These are phyloP conservation scores for Nemania diffusa DNA, from an alignment of 2,329 filamentous ascomycete genomes.

Conservation along the genomic window DNA sequence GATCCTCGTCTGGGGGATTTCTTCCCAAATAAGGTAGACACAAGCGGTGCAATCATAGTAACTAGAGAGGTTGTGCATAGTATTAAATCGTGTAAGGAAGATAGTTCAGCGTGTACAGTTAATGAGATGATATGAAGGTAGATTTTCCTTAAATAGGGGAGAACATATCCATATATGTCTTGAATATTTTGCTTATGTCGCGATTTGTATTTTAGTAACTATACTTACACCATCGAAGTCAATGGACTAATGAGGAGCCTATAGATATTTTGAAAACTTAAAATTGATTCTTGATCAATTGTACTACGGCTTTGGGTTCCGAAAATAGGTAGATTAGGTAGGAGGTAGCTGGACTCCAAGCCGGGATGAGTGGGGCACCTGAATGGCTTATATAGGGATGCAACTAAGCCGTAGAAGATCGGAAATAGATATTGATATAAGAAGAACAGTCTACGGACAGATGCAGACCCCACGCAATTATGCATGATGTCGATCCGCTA, in stretches of 20 bases:
- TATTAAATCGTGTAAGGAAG: constrained; percentile 18
- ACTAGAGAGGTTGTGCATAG: constrained; percentile 33
- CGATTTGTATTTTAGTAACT: background rate
- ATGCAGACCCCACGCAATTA: background rate
- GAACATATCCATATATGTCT: background rate
- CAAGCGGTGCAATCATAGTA: constrained; percentile 35
- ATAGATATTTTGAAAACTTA: too few relatives aligned
- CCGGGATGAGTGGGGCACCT: too few relatives aligned
- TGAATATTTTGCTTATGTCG: background rate
- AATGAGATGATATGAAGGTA: background rate
- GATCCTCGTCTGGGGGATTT: constrained; percentile 36
- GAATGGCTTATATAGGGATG: too few relatives aligned
- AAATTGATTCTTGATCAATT: too few relatives aligned
- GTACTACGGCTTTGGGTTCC: too few relatives aligned
- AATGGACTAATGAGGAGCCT: too few relatives aligned
- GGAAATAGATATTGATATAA: background rate
- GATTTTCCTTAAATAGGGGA: background rate
- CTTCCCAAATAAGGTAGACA: constrained; percentile 35
- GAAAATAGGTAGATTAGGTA: too few relatives aligned
- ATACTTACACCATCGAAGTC: too few relatives aligned
- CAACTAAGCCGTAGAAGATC: too few relatives aligned
- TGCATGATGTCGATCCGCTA: background rate
- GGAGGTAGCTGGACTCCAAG: too few relatives aligned
- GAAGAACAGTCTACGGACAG: background rate
- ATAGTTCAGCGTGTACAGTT: background rate